Evolutionary conservation across 2,329 filamentous ascomycete species (phyloP), one percentile per base, ranked within the genome.

Genomic region (Talaromyces sp.): DNA sequence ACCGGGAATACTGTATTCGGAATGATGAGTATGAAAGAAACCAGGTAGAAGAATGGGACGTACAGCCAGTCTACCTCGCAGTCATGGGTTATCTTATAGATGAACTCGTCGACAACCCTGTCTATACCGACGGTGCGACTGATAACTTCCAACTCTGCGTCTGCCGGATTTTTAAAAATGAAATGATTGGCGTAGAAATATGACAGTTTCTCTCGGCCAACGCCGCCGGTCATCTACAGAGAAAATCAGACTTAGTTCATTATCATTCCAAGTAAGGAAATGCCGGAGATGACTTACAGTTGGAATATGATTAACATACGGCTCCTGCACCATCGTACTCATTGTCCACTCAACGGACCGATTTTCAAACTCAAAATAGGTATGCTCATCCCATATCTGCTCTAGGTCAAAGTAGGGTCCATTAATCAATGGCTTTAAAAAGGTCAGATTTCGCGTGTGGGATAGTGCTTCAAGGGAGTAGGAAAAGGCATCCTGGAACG

Each of bases 281-380:
- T 7, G 25, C 22, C 25, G 17, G 22, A 39, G 47, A 33, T 4
- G 35, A 70, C 83, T 80, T 70, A 88, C 82, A 0, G 89, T 92
- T 0, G 90, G 88, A 1, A 92, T 82, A 72, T 93, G 89, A 72
- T 93, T 93, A 1, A 93, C 90, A 71, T 93, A 92, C 1, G 90
- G 90, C 73, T 92, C 87, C 57, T 88, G 82, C 1, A 92, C 89
- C 90, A 93, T 93, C 0, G 90, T 93, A n/a, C 82, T 83, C 90
- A 93, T 93, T 0, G 90, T 93, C 68, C 87, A 85, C 67, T 87
- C 86, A 0, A 92, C 89, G 2, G 86, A 86, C 11, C 89, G 83
- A 63, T 88, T 86, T 1, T 76, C 86, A 73, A 93, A 93, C 73
- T 93, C 89, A 69, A 85, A 89, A 50, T 83, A 83, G 0, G 88